Evolutionary conservation across 2,329 filamentous ascomycete species (phyloP).

Genomic region (Fusarium sp.): DNA sequence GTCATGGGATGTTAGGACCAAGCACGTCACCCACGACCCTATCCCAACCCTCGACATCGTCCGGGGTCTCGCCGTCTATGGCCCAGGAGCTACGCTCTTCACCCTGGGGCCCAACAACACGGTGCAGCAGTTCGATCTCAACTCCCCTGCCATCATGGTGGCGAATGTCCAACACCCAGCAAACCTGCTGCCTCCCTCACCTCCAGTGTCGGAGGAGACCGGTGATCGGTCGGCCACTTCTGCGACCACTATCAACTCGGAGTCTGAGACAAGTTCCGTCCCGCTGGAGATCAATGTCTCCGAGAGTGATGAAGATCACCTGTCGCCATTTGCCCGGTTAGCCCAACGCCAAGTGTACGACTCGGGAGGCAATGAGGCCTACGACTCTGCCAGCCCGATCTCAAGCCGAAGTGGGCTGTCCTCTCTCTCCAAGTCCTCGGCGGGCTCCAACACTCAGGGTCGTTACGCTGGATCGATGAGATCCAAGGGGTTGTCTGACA

Average conservation of each 20-base stretch:
- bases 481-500: conserved; percentile 69
- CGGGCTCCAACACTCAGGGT: conserved; percentile 64
- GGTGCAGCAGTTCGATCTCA: conserved; percentile 95
- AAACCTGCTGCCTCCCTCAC: conserved; percentile 81
- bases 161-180: conserved; percentile 89
- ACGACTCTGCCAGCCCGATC: conserved; percentile 74
- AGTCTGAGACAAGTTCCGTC: conserved; percentile 67
- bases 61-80: conserved; percentile 86
- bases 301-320: conserved; percentile 81
- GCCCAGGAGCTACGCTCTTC: conserved; percentile 90
- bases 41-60: conserved; percentile 88
- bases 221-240: conserved; percentile 63
- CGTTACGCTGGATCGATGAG: conserved; percentile 63
- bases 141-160: conserved; percentile 83
- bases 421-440: conserved; percentile 65
- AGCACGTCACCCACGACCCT: conserved; percentile 90
- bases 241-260: conserved; percentile 61
- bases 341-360: conserved; percentile 75
- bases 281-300: conserved; percentile 71
- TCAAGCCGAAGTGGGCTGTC: conserved; percentile 75
- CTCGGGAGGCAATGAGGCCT: conserved; percentile 67
- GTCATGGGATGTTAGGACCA: conserved; percentile 98
- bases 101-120: conserved; percentile 89
- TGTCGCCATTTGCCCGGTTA: conserved; percentile 81
- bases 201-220: conserved; percentile 83